Evolutionary conservation across 2,329 filamentous ascomycete species (phyloP).

Genomic region (Rhynchosporium graminicola): DNA sequence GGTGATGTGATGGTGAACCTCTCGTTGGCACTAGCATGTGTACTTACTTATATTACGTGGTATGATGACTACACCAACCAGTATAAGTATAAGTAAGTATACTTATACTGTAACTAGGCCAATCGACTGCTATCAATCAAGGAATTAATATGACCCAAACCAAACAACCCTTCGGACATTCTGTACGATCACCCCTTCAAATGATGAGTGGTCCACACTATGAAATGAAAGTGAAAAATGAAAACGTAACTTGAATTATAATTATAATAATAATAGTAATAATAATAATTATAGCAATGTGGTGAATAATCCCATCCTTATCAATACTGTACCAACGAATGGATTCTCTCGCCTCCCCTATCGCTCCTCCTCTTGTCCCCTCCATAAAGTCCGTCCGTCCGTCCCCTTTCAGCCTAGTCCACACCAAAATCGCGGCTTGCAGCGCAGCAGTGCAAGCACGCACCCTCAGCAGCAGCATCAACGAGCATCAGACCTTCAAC

Average conservation of each 20-base stretch:
- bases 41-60: not conserved
- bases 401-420: not conserved
- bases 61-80: slow-evolving; percentile 3
- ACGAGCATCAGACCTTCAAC: not conserved
- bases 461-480: not conserved
- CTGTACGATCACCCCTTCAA: not conserved
- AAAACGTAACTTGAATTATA: not conserved
- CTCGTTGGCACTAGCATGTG: not conserved
- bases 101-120: not conserved
- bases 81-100: too few species aligned
- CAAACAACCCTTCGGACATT: slow-evolving; percentile 16
- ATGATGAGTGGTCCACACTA: too few species aligned
- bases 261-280: not conserved
- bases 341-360: not conserved
- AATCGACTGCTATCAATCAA: not conserved
- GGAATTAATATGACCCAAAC: slow-evolving; percentile 9
- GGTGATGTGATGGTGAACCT: not conserved
- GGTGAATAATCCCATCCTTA: not conserved
- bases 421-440: not conserved
- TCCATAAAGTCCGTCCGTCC: not conserved
- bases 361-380: too few species aligned
- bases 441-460: too few species aligned
- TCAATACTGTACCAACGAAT: not conserved
- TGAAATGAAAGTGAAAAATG: too few species aligned
- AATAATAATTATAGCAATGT: not conserved